phyloP scores from a whole-genome alignment of 805 yeast species.

The Candida silvatica region DNA sequence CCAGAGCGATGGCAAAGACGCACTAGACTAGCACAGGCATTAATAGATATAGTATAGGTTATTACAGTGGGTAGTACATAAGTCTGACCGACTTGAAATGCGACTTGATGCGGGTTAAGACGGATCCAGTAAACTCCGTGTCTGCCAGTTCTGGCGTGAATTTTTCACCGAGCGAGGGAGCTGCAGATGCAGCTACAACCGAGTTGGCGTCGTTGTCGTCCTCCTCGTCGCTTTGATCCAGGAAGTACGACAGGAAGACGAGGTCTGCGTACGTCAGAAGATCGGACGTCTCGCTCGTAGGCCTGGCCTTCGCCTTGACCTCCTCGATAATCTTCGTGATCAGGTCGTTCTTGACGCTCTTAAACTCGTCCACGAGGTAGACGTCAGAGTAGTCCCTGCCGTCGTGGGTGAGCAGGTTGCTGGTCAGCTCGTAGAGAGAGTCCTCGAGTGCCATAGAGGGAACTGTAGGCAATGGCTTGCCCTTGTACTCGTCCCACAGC shows the following conservation, averaged over 20 bases:
- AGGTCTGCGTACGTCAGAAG: constrained; percentile 9
- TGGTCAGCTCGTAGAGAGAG: constrained; percentile 12
- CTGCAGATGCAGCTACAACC: no score
- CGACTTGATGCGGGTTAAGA: constrained; percentile 4
- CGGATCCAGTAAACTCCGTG: background rate
- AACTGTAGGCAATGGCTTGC: constrained; percentile 11
- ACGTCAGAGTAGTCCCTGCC: constrained; percentile 22
- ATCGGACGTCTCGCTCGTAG: background rate
- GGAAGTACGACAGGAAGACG: constrained; percentile 4
- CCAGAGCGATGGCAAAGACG: constrained; percentile 4
- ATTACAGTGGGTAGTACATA: constrained; percentile 10
- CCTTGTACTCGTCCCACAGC: constrained; percentile 13
- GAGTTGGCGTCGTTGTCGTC: background rate
- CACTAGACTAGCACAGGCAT: constrained; percentile 3
- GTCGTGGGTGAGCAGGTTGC: constrained; percentile 9
- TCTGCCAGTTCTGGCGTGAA: constrained; percentile 2
- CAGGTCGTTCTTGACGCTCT: background rate
- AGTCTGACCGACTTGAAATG: constrained; percentile 9
- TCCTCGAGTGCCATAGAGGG: constrained; percentile 17
- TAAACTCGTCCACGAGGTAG: constrained; percentile 14
- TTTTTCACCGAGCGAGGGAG: background rate
- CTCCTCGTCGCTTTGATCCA: background rate
- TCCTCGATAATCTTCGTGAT: background rate
- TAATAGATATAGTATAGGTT: constrained; percentile 2
- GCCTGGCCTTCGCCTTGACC: background rate